Conservation (phyloP, 345 rosid genomes). For the Bretschneidera sinensis region DNA sequence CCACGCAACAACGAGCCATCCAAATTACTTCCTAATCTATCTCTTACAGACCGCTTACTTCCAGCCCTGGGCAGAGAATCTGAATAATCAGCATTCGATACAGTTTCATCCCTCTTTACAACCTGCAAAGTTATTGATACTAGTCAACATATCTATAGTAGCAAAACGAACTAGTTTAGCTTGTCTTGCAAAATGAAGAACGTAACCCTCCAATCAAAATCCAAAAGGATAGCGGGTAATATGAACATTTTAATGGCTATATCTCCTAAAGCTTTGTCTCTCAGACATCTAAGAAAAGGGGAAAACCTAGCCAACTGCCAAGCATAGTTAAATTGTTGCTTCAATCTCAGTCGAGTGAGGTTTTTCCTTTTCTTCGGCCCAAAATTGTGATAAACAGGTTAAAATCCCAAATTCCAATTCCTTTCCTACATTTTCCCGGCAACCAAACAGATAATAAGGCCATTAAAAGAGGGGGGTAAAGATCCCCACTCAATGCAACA, state of each 20-base stretch:
- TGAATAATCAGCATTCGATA: slow-evolving; percentile 29
- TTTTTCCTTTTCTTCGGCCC: not conserved
- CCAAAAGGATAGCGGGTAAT: not conserved
- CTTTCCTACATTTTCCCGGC: slow-evolving; percentile 8
- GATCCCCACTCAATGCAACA: not conserved
- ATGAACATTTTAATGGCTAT: not conserved
- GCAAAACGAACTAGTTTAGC: not conserved
- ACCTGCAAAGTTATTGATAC: slow-evolving; percentile 40
- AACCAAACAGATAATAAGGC: slow-evolving; percentile 8
- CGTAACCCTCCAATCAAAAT: not conserved
- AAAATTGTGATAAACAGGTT: too few relatives aligned
- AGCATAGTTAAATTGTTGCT: not conserved
- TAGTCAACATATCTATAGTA: not conserved
- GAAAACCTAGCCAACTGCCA: not conserved
- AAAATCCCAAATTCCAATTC: not conserved
- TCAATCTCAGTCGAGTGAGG: not conserved
- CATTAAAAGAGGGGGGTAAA: too few relatives aligned
- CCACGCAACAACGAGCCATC: slow-evolving; percentile 37
- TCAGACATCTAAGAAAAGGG: not conserved
- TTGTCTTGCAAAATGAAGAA: not conserved
- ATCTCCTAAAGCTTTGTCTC: not conserved
- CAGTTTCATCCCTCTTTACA: slow-evolving; percentile 58
- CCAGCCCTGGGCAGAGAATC: slow-evolving; percentile 43
- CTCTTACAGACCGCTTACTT: slow-evolving; percentile 76
- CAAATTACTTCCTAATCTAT: slow-evolving; percentile 60